Conservation (phyloP, 140 eudicot genomes). For the Flaveria floridana region DNA sequence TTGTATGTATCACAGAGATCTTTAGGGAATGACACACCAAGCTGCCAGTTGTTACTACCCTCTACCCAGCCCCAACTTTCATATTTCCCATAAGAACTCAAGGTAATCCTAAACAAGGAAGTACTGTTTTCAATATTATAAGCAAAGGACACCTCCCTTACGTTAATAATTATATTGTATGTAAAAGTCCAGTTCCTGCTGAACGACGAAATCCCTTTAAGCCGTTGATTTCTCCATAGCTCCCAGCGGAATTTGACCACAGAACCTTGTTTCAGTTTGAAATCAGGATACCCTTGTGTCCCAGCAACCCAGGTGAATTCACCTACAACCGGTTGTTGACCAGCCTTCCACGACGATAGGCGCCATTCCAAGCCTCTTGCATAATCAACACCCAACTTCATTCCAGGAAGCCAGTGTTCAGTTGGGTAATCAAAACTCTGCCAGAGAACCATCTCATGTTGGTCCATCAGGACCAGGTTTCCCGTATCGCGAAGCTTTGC, state of each 20-base stretch:
- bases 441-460: slow-evolving; percentile 27
- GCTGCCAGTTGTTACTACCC: slow-evolving; percentile 21
- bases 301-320: slow-evolving; percentile 26
- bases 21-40: slow-evolving; percentile 12
- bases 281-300: slow-evolving; percentile 38
- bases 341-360: slow-evolving; percentile 31
- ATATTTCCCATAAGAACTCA: slow-evolving; percentile 21
- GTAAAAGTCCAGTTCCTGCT: slow-evolving; percentile 26
- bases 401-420: slow-evolving; percentile 45
- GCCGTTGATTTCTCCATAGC: slow-evolving; percentile 36
- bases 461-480: slow-evolving; percentile 38
- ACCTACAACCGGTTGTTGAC: slow-evolving; percentile 37
- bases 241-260: slow-evolving; percentile 24
- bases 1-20: slow-evolving; percentile 38
- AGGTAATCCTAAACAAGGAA: slow-evolving; percentile 20
- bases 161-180: slow-evolving; percentile 15
- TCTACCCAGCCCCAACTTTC: slow-evolving; percentile 36
- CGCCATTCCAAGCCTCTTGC: slow-evolving; percentile 33
- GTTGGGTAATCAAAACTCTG: slow-evolving; percentile 48
- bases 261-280: slow-evolving; percentile 17
- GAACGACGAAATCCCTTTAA: slow-evolving; percentile 30
- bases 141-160: slow-evolving; percentile 30
- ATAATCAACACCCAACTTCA: slow-evolving; percentile 39
- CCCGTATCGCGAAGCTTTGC: slow-evolving; percentile 46
- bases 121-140: slow-evolving; percentile 20